Conservation (phyloP, 805 yeast genomes). For the Candida orba region DNA sequence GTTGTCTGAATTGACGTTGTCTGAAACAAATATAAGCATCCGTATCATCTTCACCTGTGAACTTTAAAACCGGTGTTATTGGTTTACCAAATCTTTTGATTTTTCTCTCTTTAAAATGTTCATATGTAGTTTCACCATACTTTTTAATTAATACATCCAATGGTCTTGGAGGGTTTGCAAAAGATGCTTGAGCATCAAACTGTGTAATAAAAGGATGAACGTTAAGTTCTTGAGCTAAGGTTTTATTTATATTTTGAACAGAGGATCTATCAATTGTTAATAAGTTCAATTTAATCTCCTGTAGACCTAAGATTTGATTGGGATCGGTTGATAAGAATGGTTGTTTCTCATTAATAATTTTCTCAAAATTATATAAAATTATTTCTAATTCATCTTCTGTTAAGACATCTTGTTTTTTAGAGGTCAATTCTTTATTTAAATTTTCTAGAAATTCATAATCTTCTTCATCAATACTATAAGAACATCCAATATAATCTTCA, state of each 20-base stretch:
- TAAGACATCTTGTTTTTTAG: conserved; percentile 29
- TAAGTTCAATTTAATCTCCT: conserved; percentile 55
- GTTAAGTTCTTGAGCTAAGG: conserved; percentile 48
- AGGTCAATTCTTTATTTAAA: conserved; percentile 27
- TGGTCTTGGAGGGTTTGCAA: conserved; percentile 31
- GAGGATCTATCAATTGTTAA: conserved; percentile 38
- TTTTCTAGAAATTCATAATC: conserved; percentile 63
- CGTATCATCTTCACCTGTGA: conserved; percentile 80
- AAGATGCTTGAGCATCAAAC: conserved; percentile 37
- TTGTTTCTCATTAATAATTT: conserved; percentile 68
- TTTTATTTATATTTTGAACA: conserved; percentile 49
- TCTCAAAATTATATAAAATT: conserved; percentile 67
- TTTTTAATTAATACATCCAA: conserved; percentile 40
- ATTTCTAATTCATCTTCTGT: conserved; percentile 84
- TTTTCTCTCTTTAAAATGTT: conserved; percentile 76
- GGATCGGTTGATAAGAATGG: conserved; percentile 89
- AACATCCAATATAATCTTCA: conserved; percentile 87
- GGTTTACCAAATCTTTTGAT: conserved; percentile 61
- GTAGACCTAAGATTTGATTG: conserved; percentile 57
- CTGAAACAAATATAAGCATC: conserved; percentile 96
- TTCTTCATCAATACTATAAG: conserved; percentile 82
- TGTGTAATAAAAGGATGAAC: conserved; percentile 51
- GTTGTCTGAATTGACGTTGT: conserved; percentile 90
- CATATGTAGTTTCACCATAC: conserved; percentile 64
- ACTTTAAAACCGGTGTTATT: conserved; percentile 68